phyloP scores from a whole-genome alignment of 495 filamentous ascomycete species.

The Penicillium verhagenii region DNA sequence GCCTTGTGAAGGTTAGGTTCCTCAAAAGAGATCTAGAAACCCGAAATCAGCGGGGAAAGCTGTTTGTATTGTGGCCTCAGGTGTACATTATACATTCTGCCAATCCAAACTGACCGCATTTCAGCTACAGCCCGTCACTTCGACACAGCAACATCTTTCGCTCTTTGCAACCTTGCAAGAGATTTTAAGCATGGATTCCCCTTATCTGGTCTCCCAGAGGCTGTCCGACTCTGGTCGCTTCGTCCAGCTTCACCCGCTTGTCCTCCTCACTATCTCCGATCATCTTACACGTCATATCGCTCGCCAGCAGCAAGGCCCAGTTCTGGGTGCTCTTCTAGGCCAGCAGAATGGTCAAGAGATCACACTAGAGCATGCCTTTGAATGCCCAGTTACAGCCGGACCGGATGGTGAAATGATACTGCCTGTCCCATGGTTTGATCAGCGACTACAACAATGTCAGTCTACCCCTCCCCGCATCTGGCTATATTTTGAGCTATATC shows the following conservation, averaged over 20 bases:
- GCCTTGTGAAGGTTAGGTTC: neutral
- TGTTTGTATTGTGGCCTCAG: neutral
- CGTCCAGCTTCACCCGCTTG: conserved; percentile 87
- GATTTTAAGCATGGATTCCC: conserved; percentile 26
- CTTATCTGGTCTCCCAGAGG: conserved; percentile 59
- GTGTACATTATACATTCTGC: neutral
- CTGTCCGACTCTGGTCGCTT: conserved; percentile 76
- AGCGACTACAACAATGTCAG: conserved; percentile 82
- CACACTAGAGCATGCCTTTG: conserved; percentile 89
- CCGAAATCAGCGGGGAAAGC: neutral
- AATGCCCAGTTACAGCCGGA: conserved; percentile 56
- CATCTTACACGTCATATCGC: conserved; percentile 89
- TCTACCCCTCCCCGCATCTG: conserved; percentile 9
- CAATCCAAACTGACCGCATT: conserved; percentile 26
- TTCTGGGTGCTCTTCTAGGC: conserved; percentile 84
- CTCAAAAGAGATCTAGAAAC: neutral
- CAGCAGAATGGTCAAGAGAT: conserved; percentile 88
- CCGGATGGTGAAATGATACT: conserved; percentile 53
- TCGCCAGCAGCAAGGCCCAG: conserved; percentile 67
- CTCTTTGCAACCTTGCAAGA: neutral
- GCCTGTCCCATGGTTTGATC: conserved; percentile 70
- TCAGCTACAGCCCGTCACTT: conserved; percentile 3
- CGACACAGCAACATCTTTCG: conserved; percentile 1
- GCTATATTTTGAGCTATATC: neutral
- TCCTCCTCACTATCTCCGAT: conserved; percentile 94